A percentile compares a stretch with the other conserved stretches of the same genome.
Conservation (phyloP, 2,329 filamentous ascomycete genomes). For the Aureobasidium lini region DNA sequence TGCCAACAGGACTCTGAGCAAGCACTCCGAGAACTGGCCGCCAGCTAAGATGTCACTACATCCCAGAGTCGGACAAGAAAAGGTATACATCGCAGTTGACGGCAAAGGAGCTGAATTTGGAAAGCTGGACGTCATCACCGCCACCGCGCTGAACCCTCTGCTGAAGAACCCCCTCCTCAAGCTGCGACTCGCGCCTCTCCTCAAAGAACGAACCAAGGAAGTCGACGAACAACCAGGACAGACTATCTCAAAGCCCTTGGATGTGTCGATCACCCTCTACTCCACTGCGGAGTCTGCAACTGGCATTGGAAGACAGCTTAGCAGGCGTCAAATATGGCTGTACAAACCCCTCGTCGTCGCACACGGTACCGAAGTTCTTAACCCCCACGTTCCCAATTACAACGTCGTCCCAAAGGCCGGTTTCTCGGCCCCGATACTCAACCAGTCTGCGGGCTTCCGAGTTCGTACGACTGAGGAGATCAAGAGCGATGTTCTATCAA, state of each 20-base stretch:
- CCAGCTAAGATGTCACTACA: conserved; percentile 38
- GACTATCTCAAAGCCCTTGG: conserved; percentile 52
- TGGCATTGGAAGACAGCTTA: conserved; percentile 60
- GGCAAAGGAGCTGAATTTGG: conserved; percentile 66
- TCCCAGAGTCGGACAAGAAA: conserved; percentile 39
- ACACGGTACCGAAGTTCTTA: conserved; percentile 62
- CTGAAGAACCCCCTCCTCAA: conserved; percentile 56
- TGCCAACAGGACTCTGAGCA: conserved; percentile 43
- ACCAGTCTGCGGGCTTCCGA: conserved; percentile 23
- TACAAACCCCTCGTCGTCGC: conserved; percentile 56
- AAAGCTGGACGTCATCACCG: conserved; percentile 60
- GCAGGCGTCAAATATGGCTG: conserved; percentile 60
- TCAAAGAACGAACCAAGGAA: conserved; percentile 58
- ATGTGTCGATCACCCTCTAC: conserved; percentile 69
- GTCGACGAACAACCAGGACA: conserved; percentile 58
- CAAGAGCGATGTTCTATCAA: conserved; percentile 70
- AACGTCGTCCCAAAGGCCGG: conserved; percentile 20
- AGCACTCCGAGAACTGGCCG: conserved; percentile 43
- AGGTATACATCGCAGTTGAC: conserved; percentile 63
- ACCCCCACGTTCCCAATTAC: conserved; percentile 58
- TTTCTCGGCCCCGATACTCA: not conserved
- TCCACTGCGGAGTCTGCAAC: conserved; percentile 60
- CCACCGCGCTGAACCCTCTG: conserved; percentile 61
- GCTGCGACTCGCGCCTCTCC: conserved; percentile 64
- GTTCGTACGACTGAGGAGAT: conserved; percentile 76